A percentile compares a stretch with the other conserved stretches of the same genome.
Evolutionary conservation across 164 flowering plant species (phyloP).

Genomic region (Chimonanthus salicifolius): DNA sequence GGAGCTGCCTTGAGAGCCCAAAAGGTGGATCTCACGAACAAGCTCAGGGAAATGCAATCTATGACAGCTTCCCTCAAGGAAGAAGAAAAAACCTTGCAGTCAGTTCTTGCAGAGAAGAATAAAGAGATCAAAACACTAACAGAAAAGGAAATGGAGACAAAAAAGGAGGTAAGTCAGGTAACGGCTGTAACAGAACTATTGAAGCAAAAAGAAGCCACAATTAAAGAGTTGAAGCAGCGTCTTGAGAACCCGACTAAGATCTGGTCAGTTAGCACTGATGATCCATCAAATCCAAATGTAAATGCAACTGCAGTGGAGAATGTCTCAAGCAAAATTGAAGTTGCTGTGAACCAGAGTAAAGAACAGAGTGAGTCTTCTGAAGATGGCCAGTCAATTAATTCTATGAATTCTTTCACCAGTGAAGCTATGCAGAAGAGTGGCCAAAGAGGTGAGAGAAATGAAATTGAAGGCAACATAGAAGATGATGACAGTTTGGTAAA

Average conservation of each 20-base stretch:
- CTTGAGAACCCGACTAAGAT: slow-evolving; percentile 20
- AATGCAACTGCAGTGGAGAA: slow-evolving; percentile 14
- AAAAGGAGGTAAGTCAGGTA: slow-evolving; percentile 20
- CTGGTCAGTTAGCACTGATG: slow-evolving; percentile 30
- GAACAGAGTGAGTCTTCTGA: neutral
- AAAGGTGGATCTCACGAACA: slow-evolving; percentile 45
- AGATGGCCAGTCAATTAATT: neutral
- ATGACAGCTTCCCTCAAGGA: slow-evolving; percentile 50
- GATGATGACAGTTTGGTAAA: slow-evolving; percentile 8
- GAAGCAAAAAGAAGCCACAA: slow-evolving; percentile 52
- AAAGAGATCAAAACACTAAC: slow-evolving; percentile 38
- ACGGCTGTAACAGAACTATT: slow-evolving; percentile 28
- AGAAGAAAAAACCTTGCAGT: slow-evolving; percentile 39
- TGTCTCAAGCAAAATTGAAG: neutral
- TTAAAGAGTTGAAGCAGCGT: slow-evolving; percentile 38
- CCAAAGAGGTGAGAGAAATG: slow-evolving; percentile 6
- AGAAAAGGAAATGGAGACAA: slow-evolving; percentile 17
- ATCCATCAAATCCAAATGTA: slow-evolving; percentile 25
- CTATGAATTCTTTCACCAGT: neutral
- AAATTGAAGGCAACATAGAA: neutral
- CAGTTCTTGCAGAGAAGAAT: slow-evolving; percentile 43
- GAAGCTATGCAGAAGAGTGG: neutral
- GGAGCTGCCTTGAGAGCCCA: slow-evolving; percentile 32
- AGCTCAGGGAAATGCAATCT: slow-evolving; percentile 46
- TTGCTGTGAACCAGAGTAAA: neutral